These are phyloP conservation scores for Paramecium octaurelia DNA, from an alignment of 73 alveolate genomes.

Conservation along the genomic window DNA sequence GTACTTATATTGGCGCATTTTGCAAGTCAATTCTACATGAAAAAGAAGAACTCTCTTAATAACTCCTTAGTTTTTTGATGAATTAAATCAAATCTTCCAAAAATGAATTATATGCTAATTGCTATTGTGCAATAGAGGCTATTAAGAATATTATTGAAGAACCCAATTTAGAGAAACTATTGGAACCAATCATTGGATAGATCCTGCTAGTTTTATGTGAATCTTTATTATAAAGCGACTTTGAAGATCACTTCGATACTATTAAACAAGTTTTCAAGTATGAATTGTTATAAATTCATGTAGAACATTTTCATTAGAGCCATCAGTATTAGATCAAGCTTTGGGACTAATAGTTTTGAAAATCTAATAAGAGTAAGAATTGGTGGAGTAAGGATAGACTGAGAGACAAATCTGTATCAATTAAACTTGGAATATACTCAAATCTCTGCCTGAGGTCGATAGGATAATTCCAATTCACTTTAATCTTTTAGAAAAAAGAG, in stretches of 20 bases:
- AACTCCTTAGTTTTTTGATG: neutral
- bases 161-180: neutral
- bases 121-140: neutral
- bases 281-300: neutral
- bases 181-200: neutral
- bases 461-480: neutral
- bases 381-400: neutral
- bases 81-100: neutral
- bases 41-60: neutral
- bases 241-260: neutral
- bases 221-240: neutral
- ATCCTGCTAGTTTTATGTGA: neutral
- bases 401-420: neutral
- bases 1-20: neutral
- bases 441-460: neutral
- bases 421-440: neutral
- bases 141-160: neutral
- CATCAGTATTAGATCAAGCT: neutral
- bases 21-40: neutral
- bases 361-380: neutral
- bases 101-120: neutral
- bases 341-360: neutral
- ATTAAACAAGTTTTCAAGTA: neutral
- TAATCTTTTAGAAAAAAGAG: neutral
- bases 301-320: neutral